Base-by-base conservation (phyloP, 768 basidiomycete species). In the Asterophora parasitica region DNA sequence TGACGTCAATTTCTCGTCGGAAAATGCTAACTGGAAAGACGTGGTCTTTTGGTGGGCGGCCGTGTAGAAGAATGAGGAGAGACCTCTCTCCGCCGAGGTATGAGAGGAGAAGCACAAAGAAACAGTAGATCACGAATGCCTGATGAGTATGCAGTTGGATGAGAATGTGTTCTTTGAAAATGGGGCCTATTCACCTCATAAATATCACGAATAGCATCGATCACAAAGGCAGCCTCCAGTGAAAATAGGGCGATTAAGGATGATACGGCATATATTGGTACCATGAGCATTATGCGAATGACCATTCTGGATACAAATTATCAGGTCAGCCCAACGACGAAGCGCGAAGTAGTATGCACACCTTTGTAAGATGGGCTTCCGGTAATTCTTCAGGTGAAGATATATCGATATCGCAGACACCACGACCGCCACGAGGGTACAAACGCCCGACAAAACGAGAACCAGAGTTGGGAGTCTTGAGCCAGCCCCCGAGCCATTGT, bases 101-200 rank as follows among this genome's bases (percentile, higher is more conserved):
- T 46, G 81, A 83, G 1, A 91, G 71, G 35, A 92, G 77, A 15
- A 93, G 77, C 10, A 81, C 75, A 63, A 93, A 93, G 72, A 92
- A 94, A 60, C 88, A 91, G 65, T 94, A 95, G 47, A 95, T 94
- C 11, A 94, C 90, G 63, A 93, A 95, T 1, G 92, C 92, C 90
- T 92, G 45, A 3, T 26, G 11, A 5, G 17, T 27, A n/a, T 26
- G 4, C 23, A 23, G 12, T 27, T 15, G 13, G 6, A 23, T 23
- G 23, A 23, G 23, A 23, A 31, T 12, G 30, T 8, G 5, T 12
- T 40, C 39, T 13, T 40, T 7, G 23, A 4, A 16, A 5, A 31
- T 26, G 20, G 11, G 3, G 30, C 4, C 30, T 37, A 62, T 79
- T 50, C 50, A 92, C 93, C 78, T 99, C 96, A 64, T 99, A 99